Evolutionary conservation across 2,329 filamentous ascomycete genomes (phyloP), one percentile per base, ranked within the genome.

Genomic region (Phoma herbarum): DNA sequence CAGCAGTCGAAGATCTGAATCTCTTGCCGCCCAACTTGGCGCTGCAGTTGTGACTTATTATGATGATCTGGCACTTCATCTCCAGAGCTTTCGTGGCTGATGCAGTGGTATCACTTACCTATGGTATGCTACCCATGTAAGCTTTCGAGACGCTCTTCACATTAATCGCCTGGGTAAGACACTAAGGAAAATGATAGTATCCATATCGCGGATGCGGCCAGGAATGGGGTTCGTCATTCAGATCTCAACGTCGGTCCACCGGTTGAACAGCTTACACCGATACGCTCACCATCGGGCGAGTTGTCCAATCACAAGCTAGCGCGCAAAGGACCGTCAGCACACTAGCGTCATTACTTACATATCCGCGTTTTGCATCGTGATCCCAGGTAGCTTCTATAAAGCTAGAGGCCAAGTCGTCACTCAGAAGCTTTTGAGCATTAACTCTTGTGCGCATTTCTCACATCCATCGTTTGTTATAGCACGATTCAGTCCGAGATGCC

Each of bases 401-500:
- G 22, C 31, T 42, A 2, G 10, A 25, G 16, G 20, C 39, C 22
- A 42, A 25, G 39, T 14, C 20, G 7, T 16, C 2, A 12, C 16
- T 42, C 2, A 14, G 12, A 16, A 25, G 20, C 39, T 42, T 42
- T 20, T 25, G 3, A 11, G 11, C 2, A 9, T 39, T 16, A 42
- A 42, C 20, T 25, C 16, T 42, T 20, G 9, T 11, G 5, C 8
- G 6, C 18, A 9, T 20, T 39, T 8, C 18, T 20, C 16, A 20
- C 35, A 4, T 3, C 18, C 35, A 28, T 20, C n/a, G n/a, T 37
- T 18, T 14, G 8, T 18, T 16, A 10, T 6, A 9, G 6, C 16
- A 37, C 16, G 6, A 37, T 14, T 37, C n/a, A 20, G n/a, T 8
- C n/a, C n/a, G 10, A 20, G 18, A 68, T 69, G 67, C 65, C 67